Evolutionary conservation across 2,329 filamentous ascomycete genomes (phyloP).

Genomic region (Paecilomyces sp.): DNA sequence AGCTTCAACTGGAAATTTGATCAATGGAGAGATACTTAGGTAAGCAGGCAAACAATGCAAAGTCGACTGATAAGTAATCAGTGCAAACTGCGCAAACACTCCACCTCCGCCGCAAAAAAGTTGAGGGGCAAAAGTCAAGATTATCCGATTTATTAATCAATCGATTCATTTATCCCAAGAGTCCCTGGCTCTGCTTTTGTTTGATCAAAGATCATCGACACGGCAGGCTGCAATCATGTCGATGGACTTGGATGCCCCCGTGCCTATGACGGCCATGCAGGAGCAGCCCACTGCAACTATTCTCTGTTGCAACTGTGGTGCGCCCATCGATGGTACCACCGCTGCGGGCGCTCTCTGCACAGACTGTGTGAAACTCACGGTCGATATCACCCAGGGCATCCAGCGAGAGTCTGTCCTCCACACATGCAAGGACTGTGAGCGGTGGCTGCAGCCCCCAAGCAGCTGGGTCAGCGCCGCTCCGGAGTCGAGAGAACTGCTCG

Average conservation of each 20-base stretch:
- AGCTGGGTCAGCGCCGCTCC: constrained; percentile 79
- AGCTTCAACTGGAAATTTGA: neutral
- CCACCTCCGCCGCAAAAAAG: neutral
- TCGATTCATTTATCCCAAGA: neutral
- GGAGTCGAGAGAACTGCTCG: constrained; percentile 87
- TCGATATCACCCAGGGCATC: constrained; percentile 87
- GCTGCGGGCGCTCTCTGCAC: constrained; percentile 84
- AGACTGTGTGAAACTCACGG: constrained; percentile 89
- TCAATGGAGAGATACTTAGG: too few relatives aligned
- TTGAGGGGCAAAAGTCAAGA: constrained; percentile 7
- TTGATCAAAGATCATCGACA: neutral
- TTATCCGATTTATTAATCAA: neutral
- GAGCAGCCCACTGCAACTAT: constrained; percentile 56
- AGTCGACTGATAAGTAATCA: neutral
- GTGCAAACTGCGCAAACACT: constrained; percentile 9
- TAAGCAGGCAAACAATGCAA: constrained; percentile 5
- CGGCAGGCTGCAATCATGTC: constrained; percentile 33
- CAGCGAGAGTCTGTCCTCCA: constrained; percentile 85
- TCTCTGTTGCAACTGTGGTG: constrained; percentile 96
- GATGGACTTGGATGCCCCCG: constrained; percentile 54
- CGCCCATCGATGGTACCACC: constrained; percentile 85
- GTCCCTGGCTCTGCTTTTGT: constrained; percentile 2
- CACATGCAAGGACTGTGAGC: constrained; percentile 89
- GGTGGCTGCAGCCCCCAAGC: constrained; percentile 80
- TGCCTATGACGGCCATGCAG: constrained; percentile 40